Evolutionary conservation across 2,329 filamentous ascomycete species (phyloP).

Genomic region (Paecilomyces sp.): DNA sequence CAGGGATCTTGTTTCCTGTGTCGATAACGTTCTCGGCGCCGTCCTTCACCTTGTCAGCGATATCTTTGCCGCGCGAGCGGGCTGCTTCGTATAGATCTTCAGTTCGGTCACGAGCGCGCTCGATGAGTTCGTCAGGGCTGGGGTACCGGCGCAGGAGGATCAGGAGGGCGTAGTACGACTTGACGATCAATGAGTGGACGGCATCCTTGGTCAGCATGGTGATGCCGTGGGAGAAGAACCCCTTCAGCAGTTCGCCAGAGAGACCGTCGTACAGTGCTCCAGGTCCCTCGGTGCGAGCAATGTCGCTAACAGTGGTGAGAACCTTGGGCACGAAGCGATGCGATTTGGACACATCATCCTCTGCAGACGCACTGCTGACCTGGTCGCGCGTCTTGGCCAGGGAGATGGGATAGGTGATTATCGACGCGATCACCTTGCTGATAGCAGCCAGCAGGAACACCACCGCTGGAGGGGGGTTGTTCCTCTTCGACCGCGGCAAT

Average conservation of each 20-base stretch:
- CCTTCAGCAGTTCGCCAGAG: conserved; percentile 68
- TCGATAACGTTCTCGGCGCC: conserved; percentile 2
- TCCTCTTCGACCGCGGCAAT: conserved; percentile 47
- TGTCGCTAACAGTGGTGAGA: conserved; percentile 55
- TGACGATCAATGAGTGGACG: conserved; percentile 65
- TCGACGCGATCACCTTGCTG: conserved; percentile 70
- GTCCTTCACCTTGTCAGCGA: conserved; percentile 11
- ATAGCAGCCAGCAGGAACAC: conserved; percentile 65
- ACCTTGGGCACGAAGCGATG: conserved; percentile 41
- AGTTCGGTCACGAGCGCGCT: conserved; percentile 30
- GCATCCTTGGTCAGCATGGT: conserved; percentile 82
- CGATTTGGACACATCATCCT: background rate
- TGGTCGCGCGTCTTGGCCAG: conserved; percentile 77
- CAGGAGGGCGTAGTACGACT: conserved; percentile 62
- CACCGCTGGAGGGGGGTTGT: conserved; percentile 45
- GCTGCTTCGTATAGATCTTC: conserved; percentile 36
- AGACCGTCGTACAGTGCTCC: conserved; percentile 68
- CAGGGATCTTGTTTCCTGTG: conserved; percentile 19
- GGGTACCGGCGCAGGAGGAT: conserved; percentile 39
- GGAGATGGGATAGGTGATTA: conserved; percentile 77
- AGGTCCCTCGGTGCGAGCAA: conserved; percentile 57
- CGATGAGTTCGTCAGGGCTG: conserved; percentile 33
- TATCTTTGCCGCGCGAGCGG: conserved; percentile 30
- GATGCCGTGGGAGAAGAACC: conserved; percentile 77
- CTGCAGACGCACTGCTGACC: conserved; percentile 33